Conservation (phyloP, 2,329 filamentous ascomycete genomes). For the Aspergillus pseudoglaucus region DNA sequence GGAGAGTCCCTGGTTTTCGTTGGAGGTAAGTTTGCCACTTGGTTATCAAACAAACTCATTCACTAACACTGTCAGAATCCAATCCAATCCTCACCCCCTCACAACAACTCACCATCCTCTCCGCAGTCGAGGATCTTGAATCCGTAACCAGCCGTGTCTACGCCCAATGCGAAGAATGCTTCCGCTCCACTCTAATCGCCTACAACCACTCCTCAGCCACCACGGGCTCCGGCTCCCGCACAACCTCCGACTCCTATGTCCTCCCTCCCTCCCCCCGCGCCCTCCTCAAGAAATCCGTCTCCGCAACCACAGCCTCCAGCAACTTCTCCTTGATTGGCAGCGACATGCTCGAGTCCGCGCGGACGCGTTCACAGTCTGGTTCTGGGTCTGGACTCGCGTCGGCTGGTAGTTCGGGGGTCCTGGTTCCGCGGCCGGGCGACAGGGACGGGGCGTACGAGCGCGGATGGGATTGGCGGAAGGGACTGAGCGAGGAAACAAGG, state of each 20-base stretch:
- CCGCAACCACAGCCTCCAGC: constrained; percentile 48
- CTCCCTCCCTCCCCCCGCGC: constrained; percentile 53
- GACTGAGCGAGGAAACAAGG: constrained; percentile 51
- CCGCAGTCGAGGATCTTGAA: constrained; percentile 72
- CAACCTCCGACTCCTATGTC: constrained; percentile 13
- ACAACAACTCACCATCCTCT: constrained; percentile 69
- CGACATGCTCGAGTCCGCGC: constrained; percentile 55
- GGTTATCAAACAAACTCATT: background rate
- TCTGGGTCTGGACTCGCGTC: constrained; percentile 48
- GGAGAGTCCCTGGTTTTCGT: constrained; percentile 78
- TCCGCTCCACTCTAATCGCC: constrained; percentile 67
- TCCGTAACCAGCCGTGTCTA: constrained; percentile 69
- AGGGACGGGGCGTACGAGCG: constrained; percentile 40
- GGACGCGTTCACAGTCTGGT: constrained; percentile 27
- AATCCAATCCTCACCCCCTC: constrained; percentile 57
- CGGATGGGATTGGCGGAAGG: constrained; percentile 67
- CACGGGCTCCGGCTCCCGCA: constrained; percentile 21
- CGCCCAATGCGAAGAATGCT: constrained; percentile 68
- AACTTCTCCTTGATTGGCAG: constrained; percentile 67
- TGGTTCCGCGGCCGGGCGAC: constrained; percentile 30
- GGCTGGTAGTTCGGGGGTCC: constrained; percentile 49
- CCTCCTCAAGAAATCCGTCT: constrained; percentile 59
- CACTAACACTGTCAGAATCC: constrained; percentile 38
- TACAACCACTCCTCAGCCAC: constrained; percentile 41
- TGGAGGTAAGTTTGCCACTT: constrained; percentile 43